These are phyloP conservation scores for Taxillus chinensis DNA, from an alignment of 164 flowering plant species.

Conservation along the genomic window DNA sequence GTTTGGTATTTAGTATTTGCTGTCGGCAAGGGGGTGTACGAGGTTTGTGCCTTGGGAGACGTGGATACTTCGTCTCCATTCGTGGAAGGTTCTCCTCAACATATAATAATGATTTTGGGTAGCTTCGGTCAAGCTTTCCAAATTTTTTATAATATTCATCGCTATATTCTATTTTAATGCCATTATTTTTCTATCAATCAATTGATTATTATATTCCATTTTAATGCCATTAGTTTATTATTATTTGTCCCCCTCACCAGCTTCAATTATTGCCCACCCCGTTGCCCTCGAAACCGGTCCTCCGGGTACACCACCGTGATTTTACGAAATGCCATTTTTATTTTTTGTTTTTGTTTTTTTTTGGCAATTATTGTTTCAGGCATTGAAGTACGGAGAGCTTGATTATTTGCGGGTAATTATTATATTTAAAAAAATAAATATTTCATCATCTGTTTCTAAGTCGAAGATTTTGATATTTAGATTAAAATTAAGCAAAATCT, in stretches of 20 bases:
- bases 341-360: neutral
- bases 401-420: no score
- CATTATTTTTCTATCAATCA: neutral
- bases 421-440: no score
- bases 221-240: neutral
- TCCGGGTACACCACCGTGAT: neutral
- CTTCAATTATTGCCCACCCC: slow-evolving; percentile 8
- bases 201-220: neutral
- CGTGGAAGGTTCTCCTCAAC: slow-evolving; percentile 15
- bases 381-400: neutral
- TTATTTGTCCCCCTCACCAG: neutral
- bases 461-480: no score
- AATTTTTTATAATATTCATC: neutral
- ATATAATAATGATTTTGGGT: neutral
- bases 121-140: slow-evolving; percentile 10
- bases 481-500: no score
- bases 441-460: no score
- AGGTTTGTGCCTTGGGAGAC: slow-evolving; percentile 35
- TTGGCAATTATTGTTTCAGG: neutral
- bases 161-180: neutral
- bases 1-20: neutral
- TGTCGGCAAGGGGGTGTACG: slow-evolving; percentile 40
- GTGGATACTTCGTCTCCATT: slow-evolving; percentile 34
- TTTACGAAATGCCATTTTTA: neutral
- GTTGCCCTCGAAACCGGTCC: neutral